A percentile compares a stretch with the other conserved stretches of the same genome.
Evolutionary conservation across 306 rosid genomes (phyloP).

Genomic region (Cicer yamashitae): DNA sequence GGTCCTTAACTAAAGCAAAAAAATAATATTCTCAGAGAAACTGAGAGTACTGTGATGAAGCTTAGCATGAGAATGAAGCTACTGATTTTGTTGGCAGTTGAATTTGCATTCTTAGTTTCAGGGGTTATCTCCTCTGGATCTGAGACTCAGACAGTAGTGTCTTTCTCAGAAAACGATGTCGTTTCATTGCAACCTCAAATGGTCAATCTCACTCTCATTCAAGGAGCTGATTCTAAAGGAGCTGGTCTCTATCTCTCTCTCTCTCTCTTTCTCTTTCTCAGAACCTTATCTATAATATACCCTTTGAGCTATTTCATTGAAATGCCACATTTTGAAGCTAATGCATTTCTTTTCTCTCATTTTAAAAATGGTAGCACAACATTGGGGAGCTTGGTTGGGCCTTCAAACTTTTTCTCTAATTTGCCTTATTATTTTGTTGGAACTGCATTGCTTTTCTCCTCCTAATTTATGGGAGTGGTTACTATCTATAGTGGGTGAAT

Average conservation of each 20-base stretch:
- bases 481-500: conserved; percentile 8
- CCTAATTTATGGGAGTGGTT: not conserved
- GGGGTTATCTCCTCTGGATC: conserved; percentile 54
- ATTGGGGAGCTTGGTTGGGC: not conserved
- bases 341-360: conserved; percentile 31
- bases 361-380: not conserved
- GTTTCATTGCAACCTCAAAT: conserved; percentile 49
- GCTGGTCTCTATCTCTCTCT: conserved; percentile 60
- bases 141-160: conserved; percentile 47
- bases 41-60: not conserved
- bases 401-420: conserved; percentile 17
- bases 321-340: conserved; percentile 30
- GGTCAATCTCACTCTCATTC: conserved; percentile 78
- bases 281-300: conserved; percentile 14
- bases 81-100: conserved; percentile 47
- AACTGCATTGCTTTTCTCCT: conserved; percentile 12
- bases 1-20: conserved; percentile 30
- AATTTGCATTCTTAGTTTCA: conserved; percentile 47
- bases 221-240: conserved; percentile 72
- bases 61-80: conserved; percentile 51
- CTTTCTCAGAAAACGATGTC: conserved; percentile 50
- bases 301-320: conserved; percentile 26
- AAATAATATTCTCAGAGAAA: conserved; percentile 14
- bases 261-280: conserved; percentile 8
- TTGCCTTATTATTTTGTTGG: not conserved